A percentile compares a stretch with the other conserved stretches of the same genome.
Evolutionary conservation across 2,329 filamentous ascomycete species (phyloP).

Genomic region (Chrysoporthe cubensis): DNA sequence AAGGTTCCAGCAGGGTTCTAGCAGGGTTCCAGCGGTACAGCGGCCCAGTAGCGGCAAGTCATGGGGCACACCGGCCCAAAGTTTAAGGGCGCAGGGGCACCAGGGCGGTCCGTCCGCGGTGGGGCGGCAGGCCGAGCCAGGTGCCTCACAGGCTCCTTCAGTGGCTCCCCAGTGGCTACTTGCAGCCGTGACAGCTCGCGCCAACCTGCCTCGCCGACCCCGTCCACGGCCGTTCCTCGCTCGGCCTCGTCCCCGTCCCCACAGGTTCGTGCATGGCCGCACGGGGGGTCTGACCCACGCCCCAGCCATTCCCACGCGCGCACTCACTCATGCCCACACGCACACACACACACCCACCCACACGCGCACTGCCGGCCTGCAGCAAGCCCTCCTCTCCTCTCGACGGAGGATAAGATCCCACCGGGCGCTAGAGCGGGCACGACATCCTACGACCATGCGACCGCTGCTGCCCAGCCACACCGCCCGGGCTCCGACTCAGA

Average conservation of each 20-base stretch:
- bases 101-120: not conserved
- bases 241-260: no score
- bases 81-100: not conserved
- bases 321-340: no score
- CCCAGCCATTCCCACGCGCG: no score
- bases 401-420: not conserved
- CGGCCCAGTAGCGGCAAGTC: not conserved
- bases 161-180: not conserved
- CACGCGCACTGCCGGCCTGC: not conserved
- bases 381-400: not conserved
- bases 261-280: no score
- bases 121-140: not conserved
- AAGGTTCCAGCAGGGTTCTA: no score
- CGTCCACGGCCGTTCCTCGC: no score
- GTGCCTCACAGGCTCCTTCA: not conserved
- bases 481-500: slow-evolving; percentile 2
- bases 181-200: not conserved
- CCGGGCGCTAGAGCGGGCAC: not conserved
- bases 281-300: no score
- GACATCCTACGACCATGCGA: slow-evolving; percentile 8
- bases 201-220: not conserved
- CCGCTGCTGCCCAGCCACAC: not conserved
- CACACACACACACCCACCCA: no score
- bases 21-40: not conserved
- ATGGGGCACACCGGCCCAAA: not conserved